Evolutionary conservation across 805 yeast genomes (phyloP).

Genomic region (Saturnispora diversa): DNA sequence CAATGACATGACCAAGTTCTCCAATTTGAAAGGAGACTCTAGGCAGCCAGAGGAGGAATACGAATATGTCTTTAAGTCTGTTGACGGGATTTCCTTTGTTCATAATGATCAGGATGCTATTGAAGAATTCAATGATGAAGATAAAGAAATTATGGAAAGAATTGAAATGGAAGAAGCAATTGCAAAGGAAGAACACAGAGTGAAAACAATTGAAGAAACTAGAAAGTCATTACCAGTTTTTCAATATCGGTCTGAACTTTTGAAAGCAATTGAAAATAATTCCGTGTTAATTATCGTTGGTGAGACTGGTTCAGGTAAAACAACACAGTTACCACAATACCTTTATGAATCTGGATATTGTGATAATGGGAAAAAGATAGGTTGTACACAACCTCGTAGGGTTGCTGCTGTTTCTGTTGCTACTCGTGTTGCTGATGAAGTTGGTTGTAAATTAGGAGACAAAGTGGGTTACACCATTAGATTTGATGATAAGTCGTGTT

Average conservation of each 20-base stretch:
- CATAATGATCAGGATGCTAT: conserved; percentile 29
- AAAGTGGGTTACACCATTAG: conserved; percentile 86
- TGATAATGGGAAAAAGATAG: conserved; percentile 46
- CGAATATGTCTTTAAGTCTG: conserved; percentile 69
- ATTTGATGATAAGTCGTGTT: conserved; percentile 71
- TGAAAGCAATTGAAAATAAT: conserved; percentile 50
- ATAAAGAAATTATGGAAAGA: conserved; percentile 23
- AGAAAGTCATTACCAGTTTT: conserved; percentile 72
- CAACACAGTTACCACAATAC: conserved; percentile 89
- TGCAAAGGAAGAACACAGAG: conserved; percentile 30
- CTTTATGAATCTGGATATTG: conserved; percentile 77
- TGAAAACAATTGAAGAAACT: conserved; percentile 38
- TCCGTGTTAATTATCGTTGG: conserved; percentile 84
- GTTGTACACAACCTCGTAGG: conserved; percentile 91
- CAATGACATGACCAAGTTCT: conserved; percentile 22
- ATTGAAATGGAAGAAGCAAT: conserved; percentile 29
- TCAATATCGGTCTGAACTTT: conserved; percentile 48
- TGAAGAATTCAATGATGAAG: conserved; percentile 20
- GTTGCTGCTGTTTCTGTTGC: conserved; percentile 95
- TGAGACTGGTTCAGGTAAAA: conserved; percentile 95
- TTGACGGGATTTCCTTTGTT: conserved; percentile 48
- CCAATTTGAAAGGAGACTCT: conserved; percentile 11
- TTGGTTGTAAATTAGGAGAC: conserved; percentile 69
- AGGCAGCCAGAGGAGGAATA: conserved; percentile 36
- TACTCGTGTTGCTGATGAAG: conserved; percentile 82